Conservation (phyloP, 139 green algal genomes). For the Ettlia oleoabundans region DNA sequence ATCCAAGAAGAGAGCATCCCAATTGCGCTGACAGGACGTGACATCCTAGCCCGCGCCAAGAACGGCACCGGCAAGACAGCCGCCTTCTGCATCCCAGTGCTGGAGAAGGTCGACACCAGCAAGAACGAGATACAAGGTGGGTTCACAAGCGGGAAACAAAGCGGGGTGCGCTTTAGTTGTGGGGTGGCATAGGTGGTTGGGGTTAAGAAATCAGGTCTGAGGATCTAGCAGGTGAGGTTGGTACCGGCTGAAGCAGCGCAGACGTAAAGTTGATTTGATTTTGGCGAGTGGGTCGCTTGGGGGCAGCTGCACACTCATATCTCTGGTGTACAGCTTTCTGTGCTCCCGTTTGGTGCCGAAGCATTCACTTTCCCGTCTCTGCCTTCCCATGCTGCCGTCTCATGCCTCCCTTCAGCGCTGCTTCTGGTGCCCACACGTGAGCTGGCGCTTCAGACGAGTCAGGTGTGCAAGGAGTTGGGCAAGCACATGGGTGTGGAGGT, state of each 20-base stretch:
- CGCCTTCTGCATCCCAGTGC: slow-evolving; percentile 97
- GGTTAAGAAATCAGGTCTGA: neutral
- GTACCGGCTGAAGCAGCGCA: too few species aligned
- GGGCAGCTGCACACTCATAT: too few species aligned
- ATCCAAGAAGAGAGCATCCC: slow-evolving; percentile 98
- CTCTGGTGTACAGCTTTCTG: too few species aligned
- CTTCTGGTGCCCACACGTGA: slow-evolving; percentile 98
- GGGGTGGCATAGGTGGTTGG: neutral
- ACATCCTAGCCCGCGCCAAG: slow-evolving; percentile 99
- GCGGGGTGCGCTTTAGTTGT: too few species aligned
- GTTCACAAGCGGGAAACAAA: neutral
- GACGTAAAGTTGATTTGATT: too few species aligned
- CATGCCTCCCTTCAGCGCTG: slow-evolving; percentile 71
- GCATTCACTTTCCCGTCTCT: neutral
- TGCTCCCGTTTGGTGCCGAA: too few species aligned
- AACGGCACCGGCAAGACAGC: slow-evolving; percentile 99
- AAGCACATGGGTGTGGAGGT: slow-evolving; percentile 93
- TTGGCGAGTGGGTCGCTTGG: too few species aligned
- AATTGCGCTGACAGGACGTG: slow-evolving; percentile 95
- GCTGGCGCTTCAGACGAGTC: slow-evolving; percentile 96
- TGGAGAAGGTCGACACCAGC: slow-evolving; percentile 92
- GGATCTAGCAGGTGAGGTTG: too few species aligned
- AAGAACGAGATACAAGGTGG: slow-evolving; percentile 94
- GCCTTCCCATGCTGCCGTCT: too few species aligned
- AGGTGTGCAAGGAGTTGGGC: slow-evolving; percentile 93